Conservation (phyloP, 164 flowering plant species). For the Nelumbo lutea region DNA sequence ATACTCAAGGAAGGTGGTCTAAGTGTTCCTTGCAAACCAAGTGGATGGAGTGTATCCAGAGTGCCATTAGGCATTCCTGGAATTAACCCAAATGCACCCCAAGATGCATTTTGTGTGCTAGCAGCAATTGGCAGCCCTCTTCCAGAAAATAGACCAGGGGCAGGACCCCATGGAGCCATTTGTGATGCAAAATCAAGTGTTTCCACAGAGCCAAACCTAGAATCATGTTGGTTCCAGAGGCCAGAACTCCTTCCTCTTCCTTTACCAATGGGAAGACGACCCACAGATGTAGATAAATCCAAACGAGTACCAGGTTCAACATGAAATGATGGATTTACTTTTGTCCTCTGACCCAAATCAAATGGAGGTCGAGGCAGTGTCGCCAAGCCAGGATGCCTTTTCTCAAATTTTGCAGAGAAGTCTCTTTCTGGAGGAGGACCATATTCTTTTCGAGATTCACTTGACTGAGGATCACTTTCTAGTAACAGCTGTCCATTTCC, state of each 20-base stretch:
- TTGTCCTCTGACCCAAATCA: conserved; percentile 49
- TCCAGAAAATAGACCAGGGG: conserved; percentile 51
- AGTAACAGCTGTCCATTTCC: conserved; percentile 60
- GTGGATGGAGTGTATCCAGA: conserved; percentile 60
- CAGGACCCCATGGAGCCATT: conserved; percentile 49
- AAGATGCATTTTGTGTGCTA: conserved; percentile 47
- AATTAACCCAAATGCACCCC: conserved; percentile 71
- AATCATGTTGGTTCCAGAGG: conserved; percentile 56
- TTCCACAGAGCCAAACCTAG: conserved; percentile 46
- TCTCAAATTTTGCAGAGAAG: conserved; percentile 41
- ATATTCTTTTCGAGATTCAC: conserved; percentile 38
- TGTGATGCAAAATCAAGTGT: conserved; percentile 57
- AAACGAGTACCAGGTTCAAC: conserved; percentile 41
- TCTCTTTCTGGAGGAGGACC: conserved; percentile 35
- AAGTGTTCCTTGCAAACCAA: conserved; percentile 59
- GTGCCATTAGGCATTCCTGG: conserved; percentile 74
- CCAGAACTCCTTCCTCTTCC: conserved; percentile 66
- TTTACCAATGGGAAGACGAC: conserved; percentile 35
- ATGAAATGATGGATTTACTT: conserved; percentile 40
- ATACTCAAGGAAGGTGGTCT: conserved; percentile 49
- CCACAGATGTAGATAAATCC: conserved; percentile 19
- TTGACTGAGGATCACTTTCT: conserved; percentile 50
- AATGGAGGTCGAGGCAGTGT: conserved; percentile 29
- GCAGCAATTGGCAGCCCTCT: conserved; percentile 65
- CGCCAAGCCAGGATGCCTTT: conserved; percentile 36